Percentiles rank a stretch among this genome's conserved stretches.
Conservation (phyloP, 441 rosid species). For the Capsella rubella region DNA sequence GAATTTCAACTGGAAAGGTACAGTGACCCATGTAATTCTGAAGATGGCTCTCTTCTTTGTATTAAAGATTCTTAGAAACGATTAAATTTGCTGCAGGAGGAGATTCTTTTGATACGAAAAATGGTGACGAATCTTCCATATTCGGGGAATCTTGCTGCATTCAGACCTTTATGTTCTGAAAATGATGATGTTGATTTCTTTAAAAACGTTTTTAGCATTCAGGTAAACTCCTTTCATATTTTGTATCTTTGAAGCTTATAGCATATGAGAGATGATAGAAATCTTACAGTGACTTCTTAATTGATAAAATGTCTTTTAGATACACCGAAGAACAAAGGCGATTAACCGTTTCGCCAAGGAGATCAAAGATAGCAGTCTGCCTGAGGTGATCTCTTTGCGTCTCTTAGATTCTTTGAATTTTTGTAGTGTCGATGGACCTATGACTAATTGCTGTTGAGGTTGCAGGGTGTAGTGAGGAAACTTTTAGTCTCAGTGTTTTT, state of each 20-base stretch:
- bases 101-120: constrained; percentile 80
- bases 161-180: constrained; percentile 73
- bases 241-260: constrained; percentile 4
- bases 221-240: constrained; percentile 53
- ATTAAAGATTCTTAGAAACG: constrained; percentile 9
- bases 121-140: constrained; percentile 83
- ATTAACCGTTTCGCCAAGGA: constrained; percentile 63
- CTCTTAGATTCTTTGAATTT: constrained; percentile 10
- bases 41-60: constrained; percentile 26
- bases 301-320: constrained; percentile 55
- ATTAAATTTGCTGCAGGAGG: constrained; percentile 59
- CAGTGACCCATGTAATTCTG: constrained; percentile 1
- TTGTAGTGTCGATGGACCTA: constrained; percentile 35
- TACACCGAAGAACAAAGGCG: constrained; percentile 79
- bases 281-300: neutral
- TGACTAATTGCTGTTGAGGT: constrained; percentile 33
- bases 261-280: constrained; percentile 3
- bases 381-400: constrained; percentile 73
- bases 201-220: constrained; percentile 73
- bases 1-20: constrained; percentile 70
- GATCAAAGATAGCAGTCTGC: constrained; percentile 51
- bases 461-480: constrained; percentile 75
- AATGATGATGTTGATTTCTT: constrained; percentile 91
- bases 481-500: constrained; percentile 81
- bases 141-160: constrained; percentile 60